Percentiles rank a stretch among this genome's conserved stretches.
Conservation (phyloP, 2,329 filamentous ascomycete genomes). For the Colletotrichum neosansevieriae region DNA sequence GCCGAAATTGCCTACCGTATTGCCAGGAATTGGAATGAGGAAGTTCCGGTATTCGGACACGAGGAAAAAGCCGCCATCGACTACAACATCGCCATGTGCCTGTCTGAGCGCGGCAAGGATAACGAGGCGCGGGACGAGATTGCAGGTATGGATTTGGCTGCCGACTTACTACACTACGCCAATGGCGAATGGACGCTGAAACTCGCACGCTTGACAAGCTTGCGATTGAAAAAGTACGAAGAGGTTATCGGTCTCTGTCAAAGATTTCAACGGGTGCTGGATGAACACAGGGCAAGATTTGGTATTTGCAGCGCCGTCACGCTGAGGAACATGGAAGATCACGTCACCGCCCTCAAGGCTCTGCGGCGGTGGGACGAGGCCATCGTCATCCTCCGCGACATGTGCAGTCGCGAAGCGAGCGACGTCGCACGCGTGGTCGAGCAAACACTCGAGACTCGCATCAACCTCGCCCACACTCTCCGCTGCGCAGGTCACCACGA, state of each 20-base stretch:
- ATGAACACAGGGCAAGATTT: constrained; percentile 36
- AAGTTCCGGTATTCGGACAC: constrained; percentile 38
- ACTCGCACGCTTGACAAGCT: constrained; percentile 39
- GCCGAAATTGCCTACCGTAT: constrained; percentile 40
- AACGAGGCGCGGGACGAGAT: constrained; percentile 36
- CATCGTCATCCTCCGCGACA: constrained; percentile 36
- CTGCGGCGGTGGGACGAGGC: constrained; percentile 38
- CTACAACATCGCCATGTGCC: constrained; percentile 42
- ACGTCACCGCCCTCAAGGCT: constrained; percentile 34
- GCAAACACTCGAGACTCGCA: constrained; percentile 33
- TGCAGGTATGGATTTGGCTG: constrained; percentile 38
- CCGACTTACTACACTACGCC: constrained; percentile 41
- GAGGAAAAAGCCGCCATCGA: constrained; percentile 42
- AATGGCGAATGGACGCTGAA: constrained; percentile 42
- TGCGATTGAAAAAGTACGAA: constrained; percentile 35
- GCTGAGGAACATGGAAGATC: constrained; percentile 39
- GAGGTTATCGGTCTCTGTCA: constrained; percentile 39
- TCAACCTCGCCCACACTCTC: constrained; percentile 39
- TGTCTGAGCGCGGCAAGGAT: constrained; percentile 40
- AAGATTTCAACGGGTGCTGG: constrained; percentile 35
- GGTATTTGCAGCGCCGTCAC: constrained; percentile 34
- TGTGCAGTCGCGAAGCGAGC: constrained; percentile 36
- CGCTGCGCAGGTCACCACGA: constrained; percentile 31
- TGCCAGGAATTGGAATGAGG: constrained; percentile 40
- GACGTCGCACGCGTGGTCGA: constrained; percentile 32